Evolutionary conservation across 257 asterid species (phyloP).

Genomic region (Solanum piurae): DNA sequence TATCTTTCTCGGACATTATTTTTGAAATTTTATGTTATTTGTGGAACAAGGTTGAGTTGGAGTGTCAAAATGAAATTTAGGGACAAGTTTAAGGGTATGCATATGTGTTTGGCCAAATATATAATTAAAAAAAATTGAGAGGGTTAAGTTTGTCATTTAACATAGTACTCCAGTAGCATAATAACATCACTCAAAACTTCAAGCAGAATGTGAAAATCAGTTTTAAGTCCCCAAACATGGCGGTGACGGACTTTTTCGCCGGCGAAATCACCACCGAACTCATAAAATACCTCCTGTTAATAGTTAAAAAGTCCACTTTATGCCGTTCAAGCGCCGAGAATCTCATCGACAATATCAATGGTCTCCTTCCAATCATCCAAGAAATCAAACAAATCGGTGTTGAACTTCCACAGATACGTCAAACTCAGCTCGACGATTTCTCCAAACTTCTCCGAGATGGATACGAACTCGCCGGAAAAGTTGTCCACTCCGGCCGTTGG

Average conservation of each 20-base stretch:
- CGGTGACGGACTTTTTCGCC: conserved; percentile 72
- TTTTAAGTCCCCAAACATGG: conserved; percentile 33
- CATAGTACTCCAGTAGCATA: neutral
- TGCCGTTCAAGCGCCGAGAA: conserved; percentile 70
- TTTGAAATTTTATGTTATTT: no score
- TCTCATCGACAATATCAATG: conserved; percentile 35
- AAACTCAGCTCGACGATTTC: conserved; percentile 62
- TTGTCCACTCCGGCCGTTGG: conserved; percentile 62
- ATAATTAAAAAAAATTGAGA: neutral
- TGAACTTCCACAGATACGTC: conserved; percentile 77
- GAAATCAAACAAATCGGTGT: conserved; percentile 72
- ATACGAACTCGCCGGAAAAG: conserved; percentile 49
- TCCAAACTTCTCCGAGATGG: conserved; percentile 53
- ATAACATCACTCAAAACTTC: neutral
- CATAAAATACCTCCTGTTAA: conserved; percentile 44
- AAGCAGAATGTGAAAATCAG: neutral
- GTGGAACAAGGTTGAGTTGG: no score
- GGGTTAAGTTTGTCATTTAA: neutral
- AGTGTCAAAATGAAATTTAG: no score
- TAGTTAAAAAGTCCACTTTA: conserved; percentile 39
- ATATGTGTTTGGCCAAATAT: no score
- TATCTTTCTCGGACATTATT: no score
- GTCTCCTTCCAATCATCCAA: conserved; percentile 60
- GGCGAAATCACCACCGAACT: conserved; percentile 89
- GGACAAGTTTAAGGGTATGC: no score